Percentiles rank a stretch among this genome's conserved stretches.
Evolutionary conservation across 108 stramenopile species (phyloP).

Genomic region (Cyclotella atomus): DNA sequence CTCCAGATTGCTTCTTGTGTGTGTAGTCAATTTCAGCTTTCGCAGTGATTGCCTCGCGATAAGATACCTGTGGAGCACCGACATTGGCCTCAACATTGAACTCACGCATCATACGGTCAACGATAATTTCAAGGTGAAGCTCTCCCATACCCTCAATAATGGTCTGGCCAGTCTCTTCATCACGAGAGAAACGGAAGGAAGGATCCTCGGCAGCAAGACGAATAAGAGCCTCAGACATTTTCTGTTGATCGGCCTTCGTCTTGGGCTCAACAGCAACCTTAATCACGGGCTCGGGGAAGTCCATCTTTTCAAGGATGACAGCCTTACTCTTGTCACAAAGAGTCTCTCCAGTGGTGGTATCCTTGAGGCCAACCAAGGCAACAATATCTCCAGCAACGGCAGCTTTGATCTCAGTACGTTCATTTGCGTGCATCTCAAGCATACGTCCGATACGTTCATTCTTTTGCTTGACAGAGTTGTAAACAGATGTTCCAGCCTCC

Average conservation of each 20-base stretch:
- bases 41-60: constrained; percentile 97
- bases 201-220: constrained; percentile 98
- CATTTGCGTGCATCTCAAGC: constrained; percentile 98
- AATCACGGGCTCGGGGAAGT: constrained; percentile 99
- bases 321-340: constrained; percentile 82
- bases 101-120: constrained; percentile 99
- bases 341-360: constrained; percentile 98
- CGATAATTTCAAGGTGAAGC: constrained; percentile 99
- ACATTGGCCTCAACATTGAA: constrained; percentile 96
- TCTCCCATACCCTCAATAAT: constrained; percentile 99
- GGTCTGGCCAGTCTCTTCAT: constrained; percentile 98
- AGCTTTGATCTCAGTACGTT: constrained; percentile 89
- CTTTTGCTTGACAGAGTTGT: constrained; percentile 98
- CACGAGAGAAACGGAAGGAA: constrained; percentile 92
- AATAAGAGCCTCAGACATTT: constrained; percentile 95
- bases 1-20: constrained; percentile 99
- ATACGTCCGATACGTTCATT: constrained; percentile 98
- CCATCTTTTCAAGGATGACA: constrained; percentile 97
- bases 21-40: constrained; percentile 95
- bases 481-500: constrained; percentile 88
- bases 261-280: constrained; percentile 98
- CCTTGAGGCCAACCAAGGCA: constrained; percentile 94
- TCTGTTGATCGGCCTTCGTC: constrained; percentile 90
- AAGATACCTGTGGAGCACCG: constrained; percentile 93
- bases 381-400: constrained; percentile 97